Percentiles rank a stretch among this genome's conserved stretches.
These are phyloP conservation scores for Trypanosoma cruzi DNA, from an alignment of 208 protist species.

Conservation along the genomic window DNA sequence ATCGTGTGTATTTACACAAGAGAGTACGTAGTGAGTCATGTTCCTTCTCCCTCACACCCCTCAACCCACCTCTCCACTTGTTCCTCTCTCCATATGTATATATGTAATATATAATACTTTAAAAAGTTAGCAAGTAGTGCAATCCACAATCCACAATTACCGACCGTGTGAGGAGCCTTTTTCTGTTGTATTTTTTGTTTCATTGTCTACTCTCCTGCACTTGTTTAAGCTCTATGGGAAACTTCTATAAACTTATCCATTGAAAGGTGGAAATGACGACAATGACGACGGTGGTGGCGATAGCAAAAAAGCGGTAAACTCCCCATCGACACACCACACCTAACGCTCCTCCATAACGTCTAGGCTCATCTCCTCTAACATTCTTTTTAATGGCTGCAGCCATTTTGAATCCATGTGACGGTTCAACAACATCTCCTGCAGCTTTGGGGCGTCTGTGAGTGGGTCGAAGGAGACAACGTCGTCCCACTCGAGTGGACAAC, in stretches of 20 bases:
- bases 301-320: neutral
- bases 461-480: constrained; percentile 74
- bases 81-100: neutral
- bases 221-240: neutral
- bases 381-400: constrained; percentile 52
- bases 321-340: neutral
- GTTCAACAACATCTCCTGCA: constrained; percentile 65
- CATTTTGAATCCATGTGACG: constrained; percentile 74
- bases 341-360: constrained; percentile 53
- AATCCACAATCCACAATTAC: neutral
- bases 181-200: neutral
- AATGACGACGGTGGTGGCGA: neutral
- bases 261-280: neutral
- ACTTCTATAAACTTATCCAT: neutral
- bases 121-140: neutral
- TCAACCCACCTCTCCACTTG: neutral
- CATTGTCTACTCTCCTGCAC: neutral
- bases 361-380: constrained; percentile 66
- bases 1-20: neutral
- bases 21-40: neutral
- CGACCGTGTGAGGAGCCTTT: neutral
- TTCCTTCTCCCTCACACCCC: neutral
- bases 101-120: no score
- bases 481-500: constrained; percentile 83
- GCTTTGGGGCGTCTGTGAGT: constrained; percentile 57